Base-by-base conservation (phyloP, 164 flowering plant species). In the Vitis amurensis region DNA sequence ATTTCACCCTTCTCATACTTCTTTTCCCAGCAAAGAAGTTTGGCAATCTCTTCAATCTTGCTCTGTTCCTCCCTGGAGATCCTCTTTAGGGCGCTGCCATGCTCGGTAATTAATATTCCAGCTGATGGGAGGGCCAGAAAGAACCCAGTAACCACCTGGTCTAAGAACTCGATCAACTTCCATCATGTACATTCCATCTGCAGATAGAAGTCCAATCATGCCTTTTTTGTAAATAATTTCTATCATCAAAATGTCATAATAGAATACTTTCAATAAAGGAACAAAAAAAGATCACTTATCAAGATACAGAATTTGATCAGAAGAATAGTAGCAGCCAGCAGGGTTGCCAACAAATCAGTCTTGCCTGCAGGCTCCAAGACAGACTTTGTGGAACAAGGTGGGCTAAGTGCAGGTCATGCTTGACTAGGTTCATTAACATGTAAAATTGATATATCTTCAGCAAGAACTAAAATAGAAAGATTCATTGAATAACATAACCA, bases 181-280 rank as follows among this genome's bases (percentile, higher is more conserved):
- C 86, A 71, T 85, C 83, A 85, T 77, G 78, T 83, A 83, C 78
- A 75, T 85, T 74, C 86, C 88, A 78, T 70, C 88, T 85, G 76
- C 64, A 71, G 62, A 67, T 16, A 62, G 50, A 48, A 11, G 27
- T 23, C 16, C 64, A 44, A 49, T 9, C 12, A 57, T 17, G 10
- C 37, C n/a, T 10, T 31, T 31, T 57, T 14, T 19, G 10, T 9
- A 9, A 56, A 6, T 10, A 9, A 55, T 23, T 23, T 23, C 27
- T 23, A 23, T 23, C 29, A 57, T 2, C 9, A 11, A 67, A 70
- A 12, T 11, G 61, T 4, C 17, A 31, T 23, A 29, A 60, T 37
- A 27, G 14, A 13, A 29, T 3, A 23, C 47, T 6, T 15, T 11
- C 6, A 47, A 30, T 6, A n/a, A 31, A 31, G 9, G 3, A 52